phyloP scores from a whole-genome alignment of 2,329 filamentous ascomycete genomes.

The Elsinoe fawcettii region DNA sequence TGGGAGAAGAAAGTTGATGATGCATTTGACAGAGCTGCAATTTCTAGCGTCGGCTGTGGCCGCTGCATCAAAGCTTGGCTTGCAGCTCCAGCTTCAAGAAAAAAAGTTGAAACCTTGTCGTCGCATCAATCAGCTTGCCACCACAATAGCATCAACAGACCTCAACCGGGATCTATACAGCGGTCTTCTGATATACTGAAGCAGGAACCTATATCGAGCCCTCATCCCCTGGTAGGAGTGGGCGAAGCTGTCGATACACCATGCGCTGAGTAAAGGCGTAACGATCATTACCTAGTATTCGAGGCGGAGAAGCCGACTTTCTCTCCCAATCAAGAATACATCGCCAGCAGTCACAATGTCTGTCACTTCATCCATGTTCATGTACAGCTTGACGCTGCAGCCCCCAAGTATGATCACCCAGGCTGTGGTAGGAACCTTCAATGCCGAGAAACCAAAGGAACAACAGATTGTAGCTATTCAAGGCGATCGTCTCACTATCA shows the following conservation, averaged over 20 bases:
- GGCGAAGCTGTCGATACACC: not conserved
- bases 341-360: slow-evolving; percentile 17
- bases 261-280: not conserved
- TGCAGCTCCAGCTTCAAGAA: not conserved
- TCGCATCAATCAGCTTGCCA: not conserved
- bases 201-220: too few relatives aligned
- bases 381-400: slow-evolving; percentile 90
- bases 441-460: slow-evolving; percentile 66
- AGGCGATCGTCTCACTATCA: slow-evolving; percentile 78
- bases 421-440: slow-evolving; percentile 87
- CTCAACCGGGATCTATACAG: too few relatives aligned
- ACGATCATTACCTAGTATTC: not conserved
- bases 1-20: slow-evolving; percentile 76
- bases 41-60: slow-evolving; percentile 12
- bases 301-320: not conserved
- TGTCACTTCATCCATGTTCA: slow-evolving; percentile 20
- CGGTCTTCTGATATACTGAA: too few relatives aligned
- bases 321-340: not conserved
- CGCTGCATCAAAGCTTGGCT: not conserved
- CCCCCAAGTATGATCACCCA: slow-evolving; percentile 82
- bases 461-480: slow-evolving; percentile 95
- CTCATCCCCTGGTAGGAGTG: too few relatives aligned
- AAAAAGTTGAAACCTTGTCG: slow-evolving; percentile 6
- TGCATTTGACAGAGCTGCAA: slow-evolving; percentile 38
- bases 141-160: too few relatives aligned